Evolutionary conservation across 805 yeast species (phyloP).

Genomic region (Spathaspora sp.): DNA sequence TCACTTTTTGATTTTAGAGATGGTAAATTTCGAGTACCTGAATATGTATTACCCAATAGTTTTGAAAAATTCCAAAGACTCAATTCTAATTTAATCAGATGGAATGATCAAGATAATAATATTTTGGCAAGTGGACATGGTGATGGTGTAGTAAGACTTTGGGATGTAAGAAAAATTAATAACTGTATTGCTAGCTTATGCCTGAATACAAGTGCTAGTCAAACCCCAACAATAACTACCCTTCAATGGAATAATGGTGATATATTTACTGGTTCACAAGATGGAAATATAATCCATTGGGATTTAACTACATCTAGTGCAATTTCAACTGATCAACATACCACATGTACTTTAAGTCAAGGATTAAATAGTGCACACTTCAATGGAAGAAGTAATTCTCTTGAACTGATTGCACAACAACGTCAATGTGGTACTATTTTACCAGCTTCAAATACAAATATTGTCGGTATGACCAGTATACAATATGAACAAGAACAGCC

Average conservation of each 20-base stretch:
- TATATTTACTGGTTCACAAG: conserved; percentile 57
- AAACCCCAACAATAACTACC: conserved; percentile 36
- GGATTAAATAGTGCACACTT: conserved; percentile 42
- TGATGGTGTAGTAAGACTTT: conserved; percentile 55
- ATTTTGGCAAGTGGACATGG: conserved; percentile 62
- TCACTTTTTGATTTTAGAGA: conserved; percentile 69
- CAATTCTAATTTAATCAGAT: conserved; percentile 45
- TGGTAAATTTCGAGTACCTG: conserved; percentile 34
- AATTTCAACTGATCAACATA: conserved; percentile 2
- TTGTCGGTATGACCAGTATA: conserved; percentile 43
- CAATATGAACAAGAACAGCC: conserved; percentile 21
- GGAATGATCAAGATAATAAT: conserved; percentile 62
- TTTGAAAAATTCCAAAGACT: conserved; percentile 13
- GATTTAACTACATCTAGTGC: conserved; percentile 39
- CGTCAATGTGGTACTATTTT: conserved; percentile 60
- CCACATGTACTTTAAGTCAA: conserved; percentile 42
- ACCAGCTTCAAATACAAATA: conserved; percentile 54
- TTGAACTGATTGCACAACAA: conserved; percentile 26
- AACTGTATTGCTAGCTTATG: conserved; percentile 36
- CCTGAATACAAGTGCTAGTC: background rate
- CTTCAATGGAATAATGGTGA: conserved; percentile 59
- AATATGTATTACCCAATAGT: conserved; percentile 6
- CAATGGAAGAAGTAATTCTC: conserved; percentile 21
- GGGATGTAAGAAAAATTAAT: conserved; percentile 70
- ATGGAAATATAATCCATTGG: conserved; percentile 71